Percentiles rank a stretch among this genome's conserved stretches.
phyloP scores from a whole-genome alignment of 495 filamentous ascomycete genomes.

The Trichoderma reesei region DNA sequence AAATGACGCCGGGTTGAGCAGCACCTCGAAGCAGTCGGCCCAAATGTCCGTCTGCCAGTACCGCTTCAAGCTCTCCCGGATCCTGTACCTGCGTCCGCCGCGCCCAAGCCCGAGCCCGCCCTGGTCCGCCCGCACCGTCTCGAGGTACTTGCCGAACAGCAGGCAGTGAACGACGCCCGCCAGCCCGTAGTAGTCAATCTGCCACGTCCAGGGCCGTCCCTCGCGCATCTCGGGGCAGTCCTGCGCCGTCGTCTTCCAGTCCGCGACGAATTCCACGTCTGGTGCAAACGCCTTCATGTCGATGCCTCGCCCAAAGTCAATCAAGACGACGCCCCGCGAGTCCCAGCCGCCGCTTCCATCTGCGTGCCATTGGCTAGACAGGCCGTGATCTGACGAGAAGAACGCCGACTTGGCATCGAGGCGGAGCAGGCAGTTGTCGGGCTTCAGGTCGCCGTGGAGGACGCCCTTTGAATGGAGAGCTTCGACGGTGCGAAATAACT shows the following conservation, averaged over 20 bases:
- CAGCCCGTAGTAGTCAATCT: constrained; percentile 88
- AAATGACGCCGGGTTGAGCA: constrained; percentile 67
- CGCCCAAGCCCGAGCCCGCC: constrained; percentile 36
- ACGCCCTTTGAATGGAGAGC: constrained; percentile 69
- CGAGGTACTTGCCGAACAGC: constrained; percentile 90
- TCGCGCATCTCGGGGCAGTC: constrained; percentile 96
- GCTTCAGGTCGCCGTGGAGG: constrained; percentile 89
- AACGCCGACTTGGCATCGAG: constrained; percentile 44
- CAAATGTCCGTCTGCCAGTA: constrained; percentile 96
- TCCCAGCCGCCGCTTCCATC: constrained; percentile 71
- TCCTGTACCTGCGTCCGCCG: constrained; percentile 49
- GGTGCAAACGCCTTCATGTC: constrained; percentile 78
- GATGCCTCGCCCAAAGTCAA: constrained; percentile 92
- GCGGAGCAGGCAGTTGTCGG: constrained; percentile 87
- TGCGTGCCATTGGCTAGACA: constrained; percentile 50
- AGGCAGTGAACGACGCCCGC: constrained; percentile 78
- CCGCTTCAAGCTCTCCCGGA: constrained; percentile 71
- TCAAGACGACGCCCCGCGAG: constrained; percentile 68
- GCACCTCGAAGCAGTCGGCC: constrained; percentile 69
- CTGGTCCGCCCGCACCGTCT: constrained; percentile 52
- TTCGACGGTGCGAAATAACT: constrained; percentile 85
- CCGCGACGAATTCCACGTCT: constrained; percentile 80
- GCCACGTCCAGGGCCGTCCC: constrained; percentile 86
- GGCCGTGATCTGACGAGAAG: constrained; percentile 34
- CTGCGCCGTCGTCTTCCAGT: constrained; percentile 75